These are phyloP conservation scores for Populus trichocarpa DNA, from an alignment of 441 rosid genomes.

Conservation along the genomic window DNA sequence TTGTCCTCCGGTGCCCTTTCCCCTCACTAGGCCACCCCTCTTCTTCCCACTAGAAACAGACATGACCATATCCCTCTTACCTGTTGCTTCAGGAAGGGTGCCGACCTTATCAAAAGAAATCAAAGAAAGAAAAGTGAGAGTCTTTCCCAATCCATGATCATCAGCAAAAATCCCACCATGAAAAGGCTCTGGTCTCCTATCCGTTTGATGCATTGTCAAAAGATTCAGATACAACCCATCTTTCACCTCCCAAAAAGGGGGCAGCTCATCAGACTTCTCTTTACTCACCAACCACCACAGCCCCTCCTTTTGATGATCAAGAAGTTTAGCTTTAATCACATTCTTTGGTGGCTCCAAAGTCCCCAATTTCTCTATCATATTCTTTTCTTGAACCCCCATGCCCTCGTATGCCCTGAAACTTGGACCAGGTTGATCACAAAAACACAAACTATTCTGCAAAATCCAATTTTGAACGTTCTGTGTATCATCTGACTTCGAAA, in stretches of 20 bases:
- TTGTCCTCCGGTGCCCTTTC: constrained; percentile 28
- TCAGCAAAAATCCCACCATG: constrained; percentile 89
- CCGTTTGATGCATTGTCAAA: constrained; percentile 62
- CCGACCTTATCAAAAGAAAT: constrained; percentile 65
- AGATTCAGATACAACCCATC: constrained; percentile 51
- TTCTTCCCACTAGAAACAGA: constrained; percentile 31
- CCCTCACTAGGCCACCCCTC: constrained; percentile 40
- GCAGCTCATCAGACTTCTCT: constrained; percentile 27
- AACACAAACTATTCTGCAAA: constrained; percentile 36
- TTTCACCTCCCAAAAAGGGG: constrained; percentile 92
- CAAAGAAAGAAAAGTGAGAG: constrained; percentile 78
- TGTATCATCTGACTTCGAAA: constrained; percentile 43
- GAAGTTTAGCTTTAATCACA: too few relatives aligned
- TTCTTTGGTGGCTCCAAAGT: constrained; percentile 46
- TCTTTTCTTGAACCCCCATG: constrained; percentile 48
- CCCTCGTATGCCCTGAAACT: constrained; percentile 22
- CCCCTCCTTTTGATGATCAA: too few relatives aligned
- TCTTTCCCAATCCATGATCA: constrained; percentile 95
- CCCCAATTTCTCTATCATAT: constrained; percentile 51
- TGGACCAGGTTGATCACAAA: constrained; percentile 34
- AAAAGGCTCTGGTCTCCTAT: constrained; percentile 61
- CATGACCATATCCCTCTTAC: constrained; percentile 23
- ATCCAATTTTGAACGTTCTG: constrained; percentile 31
- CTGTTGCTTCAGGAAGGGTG: constrained; percentile 6
- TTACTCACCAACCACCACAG: too few relatives aligned